Percentiles rank a stretch among this genome's conserved stretches.
phyloP scores from a whole-genome alignment of 352 stramenopile genomes.

The Albugo laibachii region DNA sequence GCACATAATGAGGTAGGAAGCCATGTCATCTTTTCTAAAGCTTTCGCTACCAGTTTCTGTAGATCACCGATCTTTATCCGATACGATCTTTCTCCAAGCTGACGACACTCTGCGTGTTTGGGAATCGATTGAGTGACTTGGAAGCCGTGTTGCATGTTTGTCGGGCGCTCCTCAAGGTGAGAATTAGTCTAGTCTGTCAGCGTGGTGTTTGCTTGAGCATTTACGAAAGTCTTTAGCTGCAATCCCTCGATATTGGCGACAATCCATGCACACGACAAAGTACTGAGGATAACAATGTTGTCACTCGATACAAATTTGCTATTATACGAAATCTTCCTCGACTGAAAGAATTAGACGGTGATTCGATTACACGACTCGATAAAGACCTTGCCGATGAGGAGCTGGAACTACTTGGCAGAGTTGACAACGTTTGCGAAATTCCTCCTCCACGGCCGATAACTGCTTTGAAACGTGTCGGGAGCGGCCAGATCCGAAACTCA shows the following conservation, averaged over 20 bases:
- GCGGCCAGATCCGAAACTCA: no score
- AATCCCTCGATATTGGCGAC: conserved; percentile 41
- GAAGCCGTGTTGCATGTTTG: conserved; percentile 26
- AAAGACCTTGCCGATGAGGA: conserved; percentile 57
- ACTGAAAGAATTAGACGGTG: conserved; percentile 48
- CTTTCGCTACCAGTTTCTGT: not conserved
- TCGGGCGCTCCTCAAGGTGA: conserved; percentile 24
- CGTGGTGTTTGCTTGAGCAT: not conserved
- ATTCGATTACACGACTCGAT: conserved; percentile 46
- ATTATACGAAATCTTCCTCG: conserved; percentile 33
- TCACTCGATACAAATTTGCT: conserved; percentile 54
- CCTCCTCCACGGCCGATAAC: no score
- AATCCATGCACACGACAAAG: conserved; percentile 41
- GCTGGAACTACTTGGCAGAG: conserved; percentile 1
- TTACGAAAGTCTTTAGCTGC: conserved; percentile 16
- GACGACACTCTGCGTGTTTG: conserved; percentile 37
- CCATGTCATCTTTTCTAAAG: not conserved
- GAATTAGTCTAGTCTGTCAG: not conserved
- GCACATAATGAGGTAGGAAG: conserved; percentile 26
- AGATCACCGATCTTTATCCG: conserved; percentile 27
- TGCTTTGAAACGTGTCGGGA: no score
- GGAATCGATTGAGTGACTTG: conserved; percentile 26
- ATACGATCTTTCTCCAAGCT: conserved; percentile 24
- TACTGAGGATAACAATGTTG: not conserved
- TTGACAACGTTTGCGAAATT: no score